These are phyloP conservation scores for Vicia faba DNA, from an alignment of 306 rosid species.

Conservation along the genomic window DNA sequence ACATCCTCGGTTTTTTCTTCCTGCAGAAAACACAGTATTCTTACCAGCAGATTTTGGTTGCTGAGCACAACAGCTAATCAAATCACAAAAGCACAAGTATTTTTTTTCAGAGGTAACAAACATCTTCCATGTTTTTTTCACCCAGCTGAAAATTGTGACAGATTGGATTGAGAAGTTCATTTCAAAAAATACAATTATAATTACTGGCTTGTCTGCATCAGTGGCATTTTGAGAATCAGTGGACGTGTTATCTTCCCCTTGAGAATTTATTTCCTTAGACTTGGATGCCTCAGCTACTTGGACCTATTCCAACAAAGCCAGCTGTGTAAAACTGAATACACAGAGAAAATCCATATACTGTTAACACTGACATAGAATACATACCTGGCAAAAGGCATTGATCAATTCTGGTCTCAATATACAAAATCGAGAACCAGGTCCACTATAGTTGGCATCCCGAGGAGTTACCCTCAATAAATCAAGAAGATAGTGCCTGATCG, in stretches of 20 bases:
- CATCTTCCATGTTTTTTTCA: background rate
- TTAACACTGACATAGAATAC: slow-evolving; percentile 2
- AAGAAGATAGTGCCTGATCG: slow-evolving; percentile 89
- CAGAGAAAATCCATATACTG: slow-evolving; percentile 4
- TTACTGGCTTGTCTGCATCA: slow-evolving; percentile 50
- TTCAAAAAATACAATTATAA: slow-evolving; percentile 13
- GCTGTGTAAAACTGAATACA: slow-evolving; percentile 26
- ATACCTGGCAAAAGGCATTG: slow-evolving; percentile 83
- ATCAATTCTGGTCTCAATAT: slow-evolving; percentile 89
- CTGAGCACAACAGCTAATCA: slow-evolving; percentile 9
- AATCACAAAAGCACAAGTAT: slow-evolving; percentile 1
- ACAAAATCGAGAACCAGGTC: slow-evolving; percentile 86
- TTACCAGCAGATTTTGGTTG: slow-evolving; percentile 24
- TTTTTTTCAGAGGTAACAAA: slow-evolving; percentile 5
- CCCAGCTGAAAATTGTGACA: background rate
- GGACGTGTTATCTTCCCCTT: slow-evolving; percentile 43
- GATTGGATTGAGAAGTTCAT: background rate
- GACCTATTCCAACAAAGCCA: slow-evolving; percentile 54
- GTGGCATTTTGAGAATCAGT: slow-evolving; percentile 46
- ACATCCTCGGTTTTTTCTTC: slow-evolving; percentile 54
- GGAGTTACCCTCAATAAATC: slow-evolving; percentile 99
- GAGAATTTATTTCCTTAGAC: slow-evolving; percentile 48
- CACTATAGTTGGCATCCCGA: slow-evolving; percentile 89
- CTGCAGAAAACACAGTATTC: slow-evolving; percentile 44
- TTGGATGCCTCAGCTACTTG: slow-evolving; percentile 61